Evolutionary conservation across 495 filamentous ascomycete species (phyloP).

Genomic region (Evansstolkia leycettana): DNA sequence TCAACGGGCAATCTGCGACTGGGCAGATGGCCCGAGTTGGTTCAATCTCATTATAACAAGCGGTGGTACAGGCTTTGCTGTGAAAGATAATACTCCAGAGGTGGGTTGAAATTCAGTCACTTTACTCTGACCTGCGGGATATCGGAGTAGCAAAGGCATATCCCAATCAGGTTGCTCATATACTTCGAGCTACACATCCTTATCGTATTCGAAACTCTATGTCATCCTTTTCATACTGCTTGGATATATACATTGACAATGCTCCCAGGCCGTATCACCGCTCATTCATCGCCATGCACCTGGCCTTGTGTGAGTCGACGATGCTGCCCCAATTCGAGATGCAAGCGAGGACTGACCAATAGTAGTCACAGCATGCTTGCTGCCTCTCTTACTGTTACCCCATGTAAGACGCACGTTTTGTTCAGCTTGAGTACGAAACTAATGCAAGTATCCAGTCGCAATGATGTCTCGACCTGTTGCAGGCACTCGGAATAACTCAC

Average conservation of each 20-base stretch:
- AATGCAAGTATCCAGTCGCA: constrained; percentile 48
- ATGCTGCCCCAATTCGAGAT: neutral
- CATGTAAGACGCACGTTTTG: constrained; percentile 47
- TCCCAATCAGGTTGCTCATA: too few relatives aligned
- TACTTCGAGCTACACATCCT: too few relatives aligned
- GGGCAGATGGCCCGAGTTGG: constrained; percentile 48
- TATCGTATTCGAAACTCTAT: too few relatives aligned
- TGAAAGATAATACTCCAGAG: constrained; percentile 83
- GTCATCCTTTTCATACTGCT: too few relatives aligned
- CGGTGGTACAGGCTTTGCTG: constrained; percentile 88
- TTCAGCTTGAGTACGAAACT: too few relatives aligned
- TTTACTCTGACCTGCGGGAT: neutral
- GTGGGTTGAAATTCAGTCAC: constrained; percentile 27
- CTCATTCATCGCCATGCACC: constrained; percentile 80
- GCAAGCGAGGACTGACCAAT: constrained; percentile 14
- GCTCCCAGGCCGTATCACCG: constrained; percentile 56
- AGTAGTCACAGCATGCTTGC: constrained; percentile 82
- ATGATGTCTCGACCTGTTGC: constrained; percentile 94
- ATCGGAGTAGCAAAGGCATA: too few relatives aligned
- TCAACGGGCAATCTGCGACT: constrained; percentile 53
- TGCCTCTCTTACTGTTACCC: constrained; percentile 72
- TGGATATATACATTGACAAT: too few relatives aligned
- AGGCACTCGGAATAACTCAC: constrained; percentile 67
- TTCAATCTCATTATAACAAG: constrained; percentile 76
- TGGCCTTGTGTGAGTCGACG: constrained; percentile 60